phyloP scores from a whole-genome alignment of 371 early-diverging fungal species.

The Encephalitozoon intestinalis region DNA sequence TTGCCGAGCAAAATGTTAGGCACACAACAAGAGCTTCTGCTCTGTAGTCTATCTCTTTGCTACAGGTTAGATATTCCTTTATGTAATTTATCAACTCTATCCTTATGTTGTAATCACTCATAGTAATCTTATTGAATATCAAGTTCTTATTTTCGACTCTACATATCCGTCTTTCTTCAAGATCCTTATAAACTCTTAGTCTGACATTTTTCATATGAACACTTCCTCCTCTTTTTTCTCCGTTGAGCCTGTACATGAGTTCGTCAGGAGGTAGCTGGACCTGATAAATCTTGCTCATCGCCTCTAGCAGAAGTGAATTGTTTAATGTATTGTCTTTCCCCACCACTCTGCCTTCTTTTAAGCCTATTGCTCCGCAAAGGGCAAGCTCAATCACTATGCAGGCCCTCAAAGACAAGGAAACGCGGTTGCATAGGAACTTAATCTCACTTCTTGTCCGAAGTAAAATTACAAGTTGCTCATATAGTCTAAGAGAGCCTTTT shows the following conservation, averaged over 20 bases:
- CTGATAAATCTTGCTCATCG: conserved; percentile 11
- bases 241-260: conserved; percentile 30
- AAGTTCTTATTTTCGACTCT: background rate
- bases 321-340: background rate
- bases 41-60: background rate
- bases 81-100: conserved; percentile 21
- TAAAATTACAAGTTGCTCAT: conserved; percentile 35
- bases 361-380: background rate
- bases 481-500: background rate
- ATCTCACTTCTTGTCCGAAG: conserved; percentile 23
- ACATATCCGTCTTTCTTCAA: conserved; percentile 15
- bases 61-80: conserved; percentile 1
- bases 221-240: conserved; percentile 29
- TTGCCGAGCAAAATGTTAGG: conserved; percentile 25
- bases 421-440: conserved; percentile 17
- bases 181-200: conserved; percentile 23
- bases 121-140: conserved; percentile 24
- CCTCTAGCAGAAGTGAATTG: conserved; percentile 11
- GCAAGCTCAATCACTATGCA: conserved; percentile 33
- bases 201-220: conserved; percentile 27
- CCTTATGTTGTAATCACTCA: conserved; percentile 15
- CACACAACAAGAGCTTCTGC: conserved; percentile 17
- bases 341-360: background rate
- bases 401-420: conserved; percentile 28
- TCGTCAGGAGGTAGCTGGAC: background rate